Conservation (phyloP, 208 protist species). For the Acanthamoeba culbertsoni region DNA sequence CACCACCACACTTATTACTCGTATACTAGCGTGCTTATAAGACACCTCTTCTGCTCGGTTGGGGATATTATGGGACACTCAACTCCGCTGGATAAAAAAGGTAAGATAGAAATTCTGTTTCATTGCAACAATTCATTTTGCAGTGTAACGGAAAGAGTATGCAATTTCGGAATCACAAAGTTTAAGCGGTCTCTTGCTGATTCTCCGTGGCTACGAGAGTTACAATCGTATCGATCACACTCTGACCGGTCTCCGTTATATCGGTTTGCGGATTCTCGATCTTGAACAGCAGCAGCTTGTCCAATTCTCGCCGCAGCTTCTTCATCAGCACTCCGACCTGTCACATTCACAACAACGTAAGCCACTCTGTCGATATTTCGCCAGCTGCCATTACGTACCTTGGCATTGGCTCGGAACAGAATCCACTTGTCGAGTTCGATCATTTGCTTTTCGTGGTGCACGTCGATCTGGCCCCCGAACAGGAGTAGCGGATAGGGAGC, state of each 20-base stretch:
- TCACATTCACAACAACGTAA: not conserved
- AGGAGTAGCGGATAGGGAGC: constrained; percentile 90
- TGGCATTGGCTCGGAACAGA: constrained; percentile 45
- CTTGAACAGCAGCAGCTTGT: constrained; percentile 69
- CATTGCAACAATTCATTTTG: too few relatives aligned
- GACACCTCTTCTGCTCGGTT: too few relatives aligned
- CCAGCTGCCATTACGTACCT: too few relatives aligned
- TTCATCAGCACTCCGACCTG: constrained; percentile 70
- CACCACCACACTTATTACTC: too few relatives aligned
- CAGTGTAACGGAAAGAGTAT: too few relatives aligned
- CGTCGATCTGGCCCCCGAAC: constrained; percentile 85
- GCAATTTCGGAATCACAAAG: too few relatives aligned
- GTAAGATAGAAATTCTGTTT: too few relatives aligned
- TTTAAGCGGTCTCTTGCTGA: not conserved
- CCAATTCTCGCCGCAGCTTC: constrained; percentile 68
- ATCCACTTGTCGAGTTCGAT: constrained; percentile 68
- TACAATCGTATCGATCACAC: constrained; percentile 3
- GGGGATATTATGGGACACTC: too few relatives aligned
- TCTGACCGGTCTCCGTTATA: not conserved
- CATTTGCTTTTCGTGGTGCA: constrained; percentile 64
- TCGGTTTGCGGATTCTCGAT: constrained; percentile 3
- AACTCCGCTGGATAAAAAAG: too few relatives aligned
- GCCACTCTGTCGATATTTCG: too few relatives aligned
- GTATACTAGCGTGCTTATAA: too few relatives aligned
- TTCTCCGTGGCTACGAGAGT: constrained; percentile 18